Percentiles rank a stretch among this genome's conserved stretches.
Evolutionary conservation across 495 filamentous ascomycete species (phyloP).

Genomic region (Trichoderma virens): DNA sequence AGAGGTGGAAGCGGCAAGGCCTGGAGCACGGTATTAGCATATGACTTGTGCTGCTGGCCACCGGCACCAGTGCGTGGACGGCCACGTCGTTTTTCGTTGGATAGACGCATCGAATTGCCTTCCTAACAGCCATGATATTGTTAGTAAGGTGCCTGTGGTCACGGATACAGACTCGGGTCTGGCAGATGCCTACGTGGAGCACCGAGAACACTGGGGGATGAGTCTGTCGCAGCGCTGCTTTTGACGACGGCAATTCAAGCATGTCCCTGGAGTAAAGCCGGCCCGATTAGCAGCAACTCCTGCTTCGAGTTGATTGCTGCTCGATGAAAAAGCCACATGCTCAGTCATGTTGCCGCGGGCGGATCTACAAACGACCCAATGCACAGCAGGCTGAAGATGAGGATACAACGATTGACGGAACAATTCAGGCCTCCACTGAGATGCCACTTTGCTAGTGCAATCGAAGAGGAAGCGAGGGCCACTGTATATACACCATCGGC

Average conservation of each 20-base stretch:
- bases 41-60: neutral
- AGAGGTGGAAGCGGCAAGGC: neutral
- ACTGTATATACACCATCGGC: neutral
- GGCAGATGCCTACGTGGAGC: neutral
- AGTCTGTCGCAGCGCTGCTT: slow-evolving; percentile 4
- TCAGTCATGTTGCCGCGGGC: neutral
- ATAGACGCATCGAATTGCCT: slow-evolving; percentile 1
- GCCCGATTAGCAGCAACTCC: neutral
- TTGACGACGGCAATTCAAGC: neutral
- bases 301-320: neutral
- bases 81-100: neutral
- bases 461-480: neutral
- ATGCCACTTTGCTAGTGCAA: neutral
- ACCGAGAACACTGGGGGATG: neutral
- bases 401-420: neutral
- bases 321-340: neutral
- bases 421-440: neutral
- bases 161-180: neutral
- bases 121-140: neutral
- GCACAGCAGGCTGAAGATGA: neutral
- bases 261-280: neutral
- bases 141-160: neutral
- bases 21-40: neutral
- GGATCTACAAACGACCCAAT: neutral
- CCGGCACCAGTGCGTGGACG: neutral